phyloP scores from a whole-genome alignment of 768 basidiomycete genomes.

The Pleurotus sapidus region DNA sequence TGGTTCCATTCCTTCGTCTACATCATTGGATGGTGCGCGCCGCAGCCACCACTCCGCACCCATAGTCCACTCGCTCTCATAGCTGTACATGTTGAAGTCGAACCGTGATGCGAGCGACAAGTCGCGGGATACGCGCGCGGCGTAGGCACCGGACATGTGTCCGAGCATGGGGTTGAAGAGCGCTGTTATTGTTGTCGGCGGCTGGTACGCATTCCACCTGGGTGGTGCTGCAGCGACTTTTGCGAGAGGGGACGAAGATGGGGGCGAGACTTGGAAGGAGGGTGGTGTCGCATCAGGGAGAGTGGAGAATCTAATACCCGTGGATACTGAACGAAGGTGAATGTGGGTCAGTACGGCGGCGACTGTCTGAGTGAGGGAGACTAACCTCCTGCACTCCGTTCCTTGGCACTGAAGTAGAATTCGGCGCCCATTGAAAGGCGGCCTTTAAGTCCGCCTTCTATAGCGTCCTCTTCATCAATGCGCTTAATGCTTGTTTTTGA shows the following conservation, averaged over 20 bases:
- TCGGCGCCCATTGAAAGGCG: conserved; percentile 92
- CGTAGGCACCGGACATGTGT: conserved; percentile 88
- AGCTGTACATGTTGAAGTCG: conserved; percentile 96
- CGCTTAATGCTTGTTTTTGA: conserved; percentile 52
- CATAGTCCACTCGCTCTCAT: conserved; percentile 94
- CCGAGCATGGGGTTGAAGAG: conserved; percentile 97
- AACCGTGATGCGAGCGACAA: conserved; percentile 87
- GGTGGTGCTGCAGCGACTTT: conserved; percentile 23
- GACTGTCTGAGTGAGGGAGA: conserved; percentile 10
- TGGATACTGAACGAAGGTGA: conserved; percentile 62
- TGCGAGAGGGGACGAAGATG: conserved; percentile 29
- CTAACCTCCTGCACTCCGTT: conserved; percentile 88
- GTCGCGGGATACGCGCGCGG: conserved; percentile 82
- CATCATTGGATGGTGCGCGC: conserved; percentile 32
- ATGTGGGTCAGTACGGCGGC: background rate
- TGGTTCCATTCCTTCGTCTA: conserved; percentile 8
- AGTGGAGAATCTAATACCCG: conserved; percentile 92
- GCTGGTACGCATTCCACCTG: conserved; percentile 52
- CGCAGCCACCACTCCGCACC: conserved; percentile 97
- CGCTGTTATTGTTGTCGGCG: conserved; percentile 92
- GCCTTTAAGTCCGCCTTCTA: conserved; percentile 88
- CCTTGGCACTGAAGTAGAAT: conserved; percentile 89
- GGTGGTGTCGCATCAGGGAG: conserved; percentile 75
- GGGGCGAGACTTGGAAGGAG: conserved; percentile 49
- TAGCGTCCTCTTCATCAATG: conserved; percentile 93